Base-by-base conservation (phyloP, 495 filamentous ascomycete genomes). In the Aspergillus cristatus region DNA sequence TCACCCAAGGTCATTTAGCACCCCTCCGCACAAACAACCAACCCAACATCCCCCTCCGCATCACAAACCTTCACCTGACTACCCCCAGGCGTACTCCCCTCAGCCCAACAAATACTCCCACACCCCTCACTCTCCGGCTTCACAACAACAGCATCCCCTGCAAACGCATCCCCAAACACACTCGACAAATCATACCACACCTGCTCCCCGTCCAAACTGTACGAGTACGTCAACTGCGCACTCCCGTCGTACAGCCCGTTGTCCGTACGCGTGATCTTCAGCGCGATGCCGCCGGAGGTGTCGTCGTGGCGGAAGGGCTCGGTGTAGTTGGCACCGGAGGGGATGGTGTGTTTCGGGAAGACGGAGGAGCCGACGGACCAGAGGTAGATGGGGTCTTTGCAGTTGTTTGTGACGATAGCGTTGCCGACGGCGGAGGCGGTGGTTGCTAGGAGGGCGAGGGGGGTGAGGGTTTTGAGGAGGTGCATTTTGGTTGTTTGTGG, bases 131-230 rank as follows among this genome's bases (percentile, higher is more conserved):
- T 8, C 3, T 58, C 47, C 26, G 58, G 60, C 7, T 43, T 34
- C n/a, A 62, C 50, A 14, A 44, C 49, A n/a, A 71, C 15, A 39
- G 53, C 58, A 2, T 53, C 39, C 2, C 62, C 65, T 25, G 38
- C 45, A 37, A 71, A 70, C 10, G 60, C 52, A 29, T 69, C 57
- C 12, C 67, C 67, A 26, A 67, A 65, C 7, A 70, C 62, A 38
- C 57, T 50, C 37, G 49, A 58, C 28, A 71, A 42, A 41, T 70
- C 67, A 42, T 69, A 71, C 63, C 63, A 71, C 30, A 71, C 40
- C 1, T 48, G 54, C 26, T 16, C 42, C 20, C 52, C 51, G 34
- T 68, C 62, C 15, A 71, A 54, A 34, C 49, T 58, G 50, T 67
- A 69, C 7, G 62, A 55, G 35, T 60, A 67, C 38, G 58, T 57